Conservation (phyloP, 2,329 filamentous ascomycete species). For the Neoarthrinium moseri region DNA sequence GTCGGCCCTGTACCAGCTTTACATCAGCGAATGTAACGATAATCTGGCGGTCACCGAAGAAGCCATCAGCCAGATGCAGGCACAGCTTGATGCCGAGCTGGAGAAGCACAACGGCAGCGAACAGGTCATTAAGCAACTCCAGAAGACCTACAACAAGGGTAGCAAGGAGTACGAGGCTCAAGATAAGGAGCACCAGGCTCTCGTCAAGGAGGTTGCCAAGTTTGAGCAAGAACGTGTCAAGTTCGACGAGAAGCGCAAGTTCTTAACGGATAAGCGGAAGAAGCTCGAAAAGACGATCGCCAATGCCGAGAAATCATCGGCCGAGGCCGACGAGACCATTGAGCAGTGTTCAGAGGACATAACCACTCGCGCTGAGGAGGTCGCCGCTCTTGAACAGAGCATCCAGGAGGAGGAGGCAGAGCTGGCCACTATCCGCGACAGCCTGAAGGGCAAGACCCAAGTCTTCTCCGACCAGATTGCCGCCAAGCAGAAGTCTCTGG, state of each 20-base stretch:
- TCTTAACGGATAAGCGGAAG: conserved; percentile 84
- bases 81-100: conserved; percentile 80
- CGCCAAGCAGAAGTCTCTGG: conserved; percentile 86
- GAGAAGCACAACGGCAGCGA: conserved; percentile 90
- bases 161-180: conserved; percentile 79
- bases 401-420: conserved; percentile 80
- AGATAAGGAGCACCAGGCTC: conserved; percentile 75
- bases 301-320: conserved; percentile 70
- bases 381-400: conserved; percentile 70
- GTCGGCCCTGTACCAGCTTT: conserved; percentile 88
- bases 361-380: conserved; percentile 71
- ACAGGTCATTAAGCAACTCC: conserved; percentile 83
- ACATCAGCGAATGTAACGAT: conserved; percentile 82
- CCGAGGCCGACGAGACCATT: conserved; percentile 75
- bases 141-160: conserved; percentile 81
- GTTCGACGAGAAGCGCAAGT: conserved; percentile 96
- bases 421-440: conserved; percentile 78
- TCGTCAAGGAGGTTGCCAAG: conserved; percentile 85
- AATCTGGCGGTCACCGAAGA: conserved; percentile 88
- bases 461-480: conserved; percentile 91
- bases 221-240: conserved; percentile 97
- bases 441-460: conserved; percentile 93
- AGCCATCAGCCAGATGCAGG: conserved; percentile 86
- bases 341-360: conserved; percentile 79
- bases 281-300: conserved; percentile 89